Evolutionary conservation across 2,329 filamentous ascomycete genomes (phyloP).

Genomic region (Tolypocladium nubicola): DNA sequence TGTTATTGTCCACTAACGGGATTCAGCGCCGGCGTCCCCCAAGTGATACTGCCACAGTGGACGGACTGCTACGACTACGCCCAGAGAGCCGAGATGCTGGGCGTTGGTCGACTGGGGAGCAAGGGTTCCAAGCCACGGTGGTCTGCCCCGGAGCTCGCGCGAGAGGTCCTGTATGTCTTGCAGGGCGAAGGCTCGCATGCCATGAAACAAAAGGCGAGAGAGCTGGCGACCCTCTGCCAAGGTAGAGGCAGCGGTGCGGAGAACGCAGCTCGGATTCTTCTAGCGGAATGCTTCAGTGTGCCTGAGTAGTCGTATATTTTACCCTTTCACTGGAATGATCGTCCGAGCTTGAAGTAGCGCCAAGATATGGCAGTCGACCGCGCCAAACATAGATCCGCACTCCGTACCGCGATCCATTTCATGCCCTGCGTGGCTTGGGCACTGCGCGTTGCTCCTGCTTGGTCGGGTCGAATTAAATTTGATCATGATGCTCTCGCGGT

Average conservation of each 20-base stretch:
- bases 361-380: too few relatives aligned
- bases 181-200: conserved; percentile 1
- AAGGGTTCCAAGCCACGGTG: conserved; percentile 12
- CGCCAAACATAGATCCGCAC: too few relatives aligned
- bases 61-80: conserved; percentile 36
- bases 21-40: conserved; percentile 30
- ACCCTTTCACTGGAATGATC: too few relatives aligned
- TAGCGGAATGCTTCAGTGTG: background rate
- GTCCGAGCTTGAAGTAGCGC: too few relatives aligned
- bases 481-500: too few relatives aligned
- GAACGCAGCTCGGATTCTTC: background rate
- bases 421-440: too few relatives aligned
- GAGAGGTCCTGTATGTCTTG: conserved; percentile 9
- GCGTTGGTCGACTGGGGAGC: conserved; percentile 24
- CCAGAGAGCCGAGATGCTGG: conserved; percentile 29
- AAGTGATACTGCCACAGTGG: conserved; percentile 34
- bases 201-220: background rate
- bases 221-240: background rate
- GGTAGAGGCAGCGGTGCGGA: background rate
- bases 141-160: conserved; percentile 9
- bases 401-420: too few relatives aligned
- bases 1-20: background rate
- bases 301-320: background rate
- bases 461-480: too few relatives aligned
- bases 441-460: too few relatives aligned